Evolutionary conservation across 1,284 basidiomycete genomes (phyloP).

Genomic region (Pholiota adiposa): DNA sequence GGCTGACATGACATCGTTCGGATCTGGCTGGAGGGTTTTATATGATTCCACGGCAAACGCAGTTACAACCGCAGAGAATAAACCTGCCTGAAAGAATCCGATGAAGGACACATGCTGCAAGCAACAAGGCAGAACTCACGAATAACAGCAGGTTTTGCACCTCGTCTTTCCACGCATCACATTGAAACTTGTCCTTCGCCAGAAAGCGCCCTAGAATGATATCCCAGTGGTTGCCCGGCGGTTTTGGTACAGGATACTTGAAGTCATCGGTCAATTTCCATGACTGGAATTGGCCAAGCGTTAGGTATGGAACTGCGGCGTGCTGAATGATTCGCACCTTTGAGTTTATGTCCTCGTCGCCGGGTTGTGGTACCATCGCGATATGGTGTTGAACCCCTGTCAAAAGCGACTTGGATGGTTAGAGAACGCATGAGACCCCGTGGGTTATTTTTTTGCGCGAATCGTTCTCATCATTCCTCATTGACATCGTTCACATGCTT

Average conservation of each 20-base stretch:
- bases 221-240: constrained; percentile 23
- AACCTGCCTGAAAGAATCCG: constrained; percentile 16
- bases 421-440: too few relatives aligned
- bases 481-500: too few relatives aligned
- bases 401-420: too few relatives aligned
- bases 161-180: constrained; percentile 28
- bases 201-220: constrained; percentile 17
- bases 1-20: constrained; percentile 14
- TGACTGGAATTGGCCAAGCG: background rate
- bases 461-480: too few relatives aligned
- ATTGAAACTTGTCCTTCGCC: constrained; percentile 22
- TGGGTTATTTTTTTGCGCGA: too few relatives aligned
- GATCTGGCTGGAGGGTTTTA: constrained; percentile 21
- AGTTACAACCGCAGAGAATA: constrained; percentile 29
- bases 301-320: background rate
- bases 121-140: constrained; percentile 12
- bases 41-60: constrained; percentile 26
- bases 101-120: background rate
- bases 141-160: constrained; percentile 29
- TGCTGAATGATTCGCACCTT: background rate
- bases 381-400: background rate
- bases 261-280: constrained; percentile 21
- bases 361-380: background rate
- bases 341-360: background rate
- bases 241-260: constrained; percentile 21